Evolutionary conservation across 371 early-diverging fungal species (phyloP), one percentile per base, ranked within the genome.

Genomic region (Mortierella sp.): DNA sequence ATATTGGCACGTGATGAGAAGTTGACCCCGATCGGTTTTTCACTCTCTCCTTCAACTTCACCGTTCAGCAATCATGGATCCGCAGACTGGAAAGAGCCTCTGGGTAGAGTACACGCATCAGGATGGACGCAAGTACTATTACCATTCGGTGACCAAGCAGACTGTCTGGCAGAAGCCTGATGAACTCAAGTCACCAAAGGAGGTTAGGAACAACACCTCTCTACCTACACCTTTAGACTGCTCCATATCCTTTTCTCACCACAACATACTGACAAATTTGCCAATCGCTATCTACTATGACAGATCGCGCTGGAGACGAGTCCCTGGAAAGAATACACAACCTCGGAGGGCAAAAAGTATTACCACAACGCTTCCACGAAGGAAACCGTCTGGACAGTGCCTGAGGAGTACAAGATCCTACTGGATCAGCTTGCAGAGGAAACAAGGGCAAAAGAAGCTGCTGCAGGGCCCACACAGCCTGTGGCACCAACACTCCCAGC

Each of bases 111-210:
- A 91, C 71, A 86, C 84, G 23, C 89, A 90, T 49, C 83, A 90
- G 26, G 94, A 95, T 81, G 95, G 95, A 18, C 85, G 90, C 51
- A 84, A 83, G 27, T 96, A 97, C 81, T 97, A 93, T 82, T 95
- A 83, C 83, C 94, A 98, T 71, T 82, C 84, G 26, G 67, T 80
- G 14, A 95, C 97, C 18, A 88, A 90, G 67, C 84, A 86, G 68
- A 95, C 91, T 57, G 88, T 89, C 7, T 98, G 97, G 97, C 95
- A 97, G 64, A 96, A 96, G 78, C 98, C 98, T 18, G 92, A 93
- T 59, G 96, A 93, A 64, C 85, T 97, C 14, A 91, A 94, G 78
- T 90, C 94, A 3, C 87, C 89, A 21, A 87, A 89, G 64, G 96
- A 97, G 86, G 88, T 86, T 48, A 19, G 5, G 18, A 41, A 21